Conservation (phyloP, 179 eudicot genomes). For the Heliamphora pulchella region DNA sequence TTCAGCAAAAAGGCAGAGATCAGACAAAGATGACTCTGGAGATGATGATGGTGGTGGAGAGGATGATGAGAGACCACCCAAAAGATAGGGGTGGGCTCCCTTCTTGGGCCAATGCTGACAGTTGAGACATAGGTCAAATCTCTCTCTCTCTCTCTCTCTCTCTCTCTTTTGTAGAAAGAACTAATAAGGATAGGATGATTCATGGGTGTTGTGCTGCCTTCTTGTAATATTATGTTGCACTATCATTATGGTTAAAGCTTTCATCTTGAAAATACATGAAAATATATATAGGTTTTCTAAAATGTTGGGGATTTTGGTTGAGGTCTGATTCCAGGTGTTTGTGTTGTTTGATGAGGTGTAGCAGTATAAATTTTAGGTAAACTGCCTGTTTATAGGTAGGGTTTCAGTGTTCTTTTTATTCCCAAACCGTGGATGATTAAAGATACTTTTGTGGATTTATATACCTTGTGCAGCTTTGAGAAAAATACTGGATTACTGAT, state of each 20-base stretch:
- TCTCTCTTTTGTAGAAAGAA: slow-evolving; percentile 1
- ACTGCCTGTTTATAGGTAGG: slow-evolving; percentile 1
- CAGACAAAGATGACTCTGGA: slow-evolving; percentile 55
- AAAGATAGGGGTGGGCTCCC: slow-evolving; percentile 38
- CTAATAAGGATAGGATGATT: slow-evolving; percentile 19
- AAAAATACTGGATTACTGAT: too few species aligned
- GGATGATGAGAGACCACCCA: slow-evolving; percentile 79
- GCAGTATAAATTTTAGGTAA: background rate
- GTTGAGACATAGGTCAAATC: slow-evolving; percentile 14
- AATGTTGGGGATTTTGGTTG: background rate
- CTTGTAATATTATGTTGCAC: slow-evolving; percentile 11
- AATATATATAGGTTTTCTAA: slow-evolving; percentile 3
- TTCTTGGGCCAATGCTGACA: slow-evolving; percentile 12
- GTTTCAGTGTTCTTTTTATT: slow-evolving; percentile 9
- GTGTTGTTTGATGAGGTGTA: background rate
- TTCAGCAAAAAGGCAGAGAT: slow-evolving; percentile 65
- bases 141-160: slow-evolving; percentile 10
- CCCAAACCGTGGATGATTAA: background rate
- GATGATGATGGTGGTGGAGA: slow-evolving; percentile 60
- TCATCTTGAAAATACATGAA: too few species aligned
- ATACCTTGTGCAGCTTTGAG: too few species aligned
- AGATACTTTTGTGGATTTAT: slow-evolving; percentile 12
- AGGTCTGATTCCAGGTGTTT: background rate
- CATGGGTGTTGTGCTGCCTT: slow-evolving; percentile 13
- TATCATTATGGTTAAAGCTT: background rate